Evolutionary conservation across 805 yeast genomes (phyloP).

Genomic region (Zygotorulaspora danielsina): DNA sequence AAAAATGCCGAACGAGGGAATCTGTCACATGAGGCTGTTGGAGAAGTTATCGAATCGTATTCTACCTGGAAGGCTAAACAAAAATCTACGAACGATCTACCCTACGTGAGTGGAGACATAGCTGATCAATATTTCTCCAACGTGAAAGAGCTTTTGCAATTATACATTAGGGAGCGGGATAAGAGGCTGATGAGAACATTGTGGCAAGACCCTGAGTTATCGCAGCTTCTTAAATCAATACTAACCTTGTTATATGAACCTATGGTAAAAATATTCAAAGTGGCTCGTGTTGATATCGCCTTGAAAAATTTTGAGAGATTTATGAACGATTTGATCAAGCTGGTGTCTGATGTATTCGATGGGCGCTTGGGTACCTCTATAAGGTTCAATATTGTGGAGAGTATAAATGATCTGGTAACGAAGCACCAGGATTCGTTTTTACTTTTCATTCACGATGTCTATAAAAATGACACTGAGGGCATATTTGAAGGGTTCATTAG

Average conservation of each 20-base stretch:
- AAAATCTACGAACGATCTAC: slow-evolving; percentile 16
- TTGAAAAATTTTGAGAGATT: slow-evolving; percentile 61
- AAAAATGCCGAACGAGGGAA: slow-evolving; percentile 20
- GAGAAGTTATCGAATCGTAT: slow-evolving; percentile 32
- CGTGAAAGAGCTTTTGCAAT: slow-evolving; percentile 57
- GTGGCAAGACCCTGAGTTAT: slow-evolving; percentile 82
- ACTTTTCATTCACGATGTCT: slow-evolving; percentile 75
- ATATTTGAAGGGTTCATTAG: slow-evolving; percentile 65
- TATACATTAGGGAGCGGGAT: slow-evolving; percentile 66
- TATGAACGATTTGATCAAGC: slow-evolving; percentile 57
- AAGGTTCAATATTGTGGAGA: slow-evolving; percentile 53
- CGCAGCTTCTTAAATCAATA: slow-evolving; percentile 67
- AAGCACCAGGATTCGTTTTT: slow-evolving; percentile 71
- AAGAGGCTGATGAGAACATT: slow-evolving; percentile 68
- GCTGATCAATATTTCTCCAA: slow-evolving; percentile 47
- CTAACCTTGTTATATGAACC: slow-evolving; percentile 73
- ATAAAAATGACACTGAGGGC: slow-evolving; percentile 65
- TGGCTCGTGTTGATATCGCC: slow-evolving; percentile 61
- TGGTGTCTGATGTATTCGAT: slow-evolving; percentile 52
- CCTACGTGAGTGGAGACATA: slow-evolving; percentile 22
- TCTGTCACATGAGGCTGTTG: slow-evolving; percentile 22
- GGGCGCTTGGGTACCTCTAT: slow-evolving; percentile 45
- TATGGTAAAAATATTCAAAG: slow-evolving; percentile 59
- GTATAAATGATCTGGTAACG: slow-evolving; percentile 59
- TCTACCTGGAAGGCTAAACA: slow-evolving; percentile 26